These are phyloP conservation scores for Lipomyces sp. DNA, from an alignment of 805 yeast genomes.

Conservation along the genomic window DNA sequence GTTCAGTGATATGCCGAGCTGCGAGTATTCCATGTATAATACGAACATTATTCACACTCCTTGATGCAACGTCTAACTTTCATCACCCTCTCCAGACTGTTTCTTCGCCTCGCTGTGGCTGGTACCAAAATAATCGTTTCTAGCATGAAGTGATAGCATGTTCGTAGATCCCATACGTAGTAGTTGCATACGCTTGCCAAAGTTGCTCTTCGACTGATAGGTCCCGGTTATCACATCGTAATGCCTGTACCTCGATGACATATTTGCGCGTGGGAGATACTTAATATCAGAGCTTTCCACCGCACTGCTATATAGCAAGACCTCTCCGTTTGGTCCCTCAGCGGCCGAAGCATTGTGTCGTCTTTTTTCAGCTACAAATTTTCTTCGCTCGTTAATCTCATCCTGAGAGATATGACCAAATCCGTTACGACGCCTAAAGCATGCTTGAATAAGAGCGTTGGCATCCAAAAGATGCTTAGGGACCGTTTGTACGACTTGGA, in stretches of 20 bases:
- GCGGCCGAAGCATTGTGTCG: constrained; percentile 39
- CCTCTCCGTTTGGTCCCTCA: constrained; percentile 1
- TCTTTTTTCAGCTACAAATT: constrained; percentile 73
- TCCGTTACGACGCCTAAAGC: constrained; percentile 74
- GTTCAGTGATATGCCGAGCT: neutral
- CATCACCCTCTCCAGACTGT: neutral
- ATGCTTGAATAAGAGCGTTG: constrained; percentile 67
- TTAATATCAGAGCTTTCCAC: constrained; percentile 4
- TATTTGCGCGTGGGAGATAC: constrained; percentile 5
- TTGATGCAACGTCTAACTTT: neutral
- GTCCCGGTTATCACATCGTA: constrained; percentile 22
- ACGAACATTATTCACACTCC: neutral
- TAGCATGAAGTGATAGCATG: constrained; percentile 32
- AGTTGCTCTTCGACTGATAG: constrained; percentile 20
- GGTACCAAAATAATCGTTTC: constrained; percentile 30
- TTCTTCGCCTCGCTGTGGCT: neutral
- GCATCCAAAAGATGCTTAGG: constrained; percentile 78
- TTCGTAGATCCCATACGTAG: constrained; percentile 27
- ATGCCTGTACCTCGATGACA: constrained; percentile 15
- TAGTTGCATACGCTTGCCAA: constrained; percentile 25
- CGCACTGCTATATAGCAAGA: neutral
- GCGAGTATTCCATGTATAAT: neutral
- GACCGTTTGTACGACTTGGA: constrained; percentile 81
- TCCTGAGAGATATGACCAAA: constrained; percentile 79
- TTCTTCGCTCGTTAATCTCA: constrained; percentile 77